Conservation (phyloP, 2,329 filamentous ascomycete species). For the Ophiognomonia clavigignenti-juglandacearum region DNA sequence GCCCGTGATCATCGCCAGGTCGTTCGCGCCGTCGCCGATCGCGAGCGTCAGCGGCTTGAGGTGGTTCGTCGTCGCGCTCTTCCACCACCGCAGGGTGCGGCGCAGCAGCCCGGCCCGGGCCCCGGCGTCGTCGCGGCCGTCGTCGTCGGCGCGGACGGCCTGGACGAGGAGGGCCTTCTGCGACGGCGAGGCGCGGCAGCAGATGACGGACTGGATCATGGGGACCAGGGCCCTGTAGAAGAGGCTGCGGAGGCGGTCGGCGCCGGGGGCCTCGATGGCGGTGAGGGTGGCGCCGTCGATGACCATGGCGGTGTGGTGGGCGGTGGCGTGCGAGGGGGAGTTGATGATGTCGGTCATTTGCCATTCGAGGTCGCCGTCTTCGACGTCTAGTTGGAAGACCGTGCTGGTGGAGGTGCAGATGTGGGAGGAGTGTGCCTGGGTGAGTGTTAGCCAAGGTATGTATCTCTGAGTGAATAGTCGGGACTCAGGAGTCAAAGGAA, state of each 20-base stretch:
- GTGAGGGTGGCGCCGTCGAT: slow-evolving; percentile 75
- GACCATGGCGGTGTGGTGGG: slow-evolving; percentile 76
- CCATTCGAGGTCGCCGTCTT: slow-evolving; percentile 57
- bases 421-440: slow-evolving; percentile 78
- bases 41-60: slow-evolving; percentile 85
- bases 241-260: slow-evolving; percentile 53
- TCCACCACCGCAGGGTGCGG: too few species aligned
- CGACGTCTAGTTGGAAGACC: slow-evolving; percentile 70
- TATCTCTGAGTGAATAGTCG: too few species aligned
- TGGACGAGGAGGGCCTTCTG: slow-evolving; percentile 81
- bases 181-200: slow-evolving; percentile 78
- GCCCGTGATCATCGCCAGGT: slow-evolving; percentile 91
- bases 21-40: slow-evolving; percentile 85
- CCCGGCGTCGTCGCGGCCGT: too few species aligned
- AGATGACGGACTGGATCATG: slow-evolving; percentile 82
- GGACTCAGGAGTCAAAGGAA: too few species aligned
- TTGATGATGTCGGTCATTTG: slow-evolving; percentile 62
- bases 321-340: slow-evolving; percentile 61
- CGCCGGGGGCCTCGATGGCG: slow-evolving; percentile 62
- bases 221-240: slow-evolving; percentile 77
- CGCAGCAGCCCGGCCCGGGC: too few species aligned
- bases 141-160: slow-evolving; percentile 68
- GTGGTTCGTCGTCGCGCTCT: too few species aligned
- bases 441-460: too few species aligned
- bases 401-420: slow-evolving; percentile 70